Percentiles rank a stretch among this genome's conserved stretches.
Conservation (phyloP, 805 yeast genomes). For the Candida gorgasii region DNA sequence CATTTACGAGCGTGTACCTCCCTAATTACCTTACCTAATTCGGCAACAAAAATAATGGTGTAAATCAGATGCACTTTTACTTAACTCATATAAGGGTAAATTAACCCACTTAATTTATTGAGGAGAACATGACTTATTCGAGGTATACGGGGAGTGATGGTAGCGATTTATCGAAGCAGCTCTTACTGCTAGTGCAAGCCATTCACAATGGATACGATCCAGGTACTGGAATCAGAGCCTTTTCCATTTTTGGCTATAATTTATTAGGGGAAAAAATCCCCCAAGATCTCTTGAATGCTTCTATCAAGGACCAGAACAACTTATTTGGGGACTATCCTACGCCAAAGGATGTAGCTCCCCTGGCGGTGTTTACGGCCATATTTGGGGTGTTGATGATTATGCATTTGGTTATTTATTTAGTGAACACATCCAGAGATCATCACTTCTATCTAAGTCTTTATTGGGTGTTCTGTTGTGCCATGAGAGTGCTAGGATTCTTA, state of each 20-base stretch:
- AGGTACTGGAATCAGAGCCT: slow-evolving; percentile 27
- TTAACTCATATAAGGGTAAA: not conserved
- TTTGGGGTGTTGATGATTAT: slow-evolving; percentile 48
- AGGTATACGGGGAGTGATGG: not conserved
- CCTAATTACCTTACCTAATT: slow-evolving; percentile 1
- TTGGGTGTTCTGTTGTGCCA: slow-evolving; percentile 46
- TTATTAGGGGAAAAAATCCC: slow-evolving; percentile 42
- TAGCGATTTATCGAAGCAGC: not conserved
- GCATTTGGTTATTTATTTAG: slow-evolving; percentile 47
- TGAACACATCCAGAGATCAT: slow-evolving; percentile 57
- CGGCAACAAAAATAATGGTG: not conserved
- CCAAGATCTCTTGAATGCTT: slow-evolving; percentile 31
- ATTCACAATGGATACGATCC: slow-evolving; percentile 27
- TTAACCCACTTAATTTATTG: not conserved
- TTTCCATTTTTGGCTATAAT: slow-evolving; percentile 28
- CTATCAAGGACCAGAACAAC: slow-evolving; percentile 42
- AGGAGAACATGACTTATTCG: slow-evolving; percentile 2
- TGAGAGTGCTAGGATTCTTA: slow-evolving; percentile 59
- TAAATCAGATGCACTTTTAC: not conserved
- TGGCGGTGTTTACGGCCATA: slow-evolving; percentile 53
- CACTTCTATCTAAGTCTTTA: slow-evolving; percentile 50
- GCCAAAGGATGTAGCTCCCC: slow-evolving; percentile 55
- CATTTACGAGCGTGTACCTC: not conserved
- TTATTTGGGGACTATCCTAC: slow-evolving; percentile 67
- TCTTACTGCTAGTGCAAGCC: slow-evolving; percentile 24